These are phyloP conservation scores for Syncephalastrum racemosum DNA, from an alignment of 371 early-diverging fungal species.

Conservation along the genomic window DNA sequence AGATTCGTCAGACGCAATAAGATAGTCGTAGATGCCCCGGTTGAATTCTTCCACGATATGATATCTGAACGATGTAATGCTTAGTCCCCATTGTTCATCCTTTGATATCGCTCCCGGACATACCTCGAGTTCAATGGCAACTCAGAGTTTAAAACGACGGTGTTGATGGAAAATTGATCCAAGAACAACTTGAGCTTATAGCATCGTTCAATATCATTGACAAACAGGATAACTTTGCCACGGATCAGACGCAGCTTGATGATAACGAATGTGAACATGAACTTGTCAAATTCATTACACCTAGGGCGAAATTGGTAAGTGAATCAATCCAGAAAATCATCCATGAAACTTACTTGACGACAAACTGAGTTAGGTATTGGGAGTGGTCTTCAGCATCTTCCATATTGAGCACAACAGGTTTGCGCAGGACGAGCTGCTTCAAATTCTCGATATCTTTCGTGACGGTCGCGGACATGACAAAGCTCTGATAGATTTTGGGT, in stretches of 20 bases:
- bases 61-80: conserved; percentile 50
- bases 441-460: conserved; percentile 82
- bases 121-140: conserved; percentile 82
- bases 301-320: conserved; percentile 14
- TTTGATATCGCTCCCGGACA: neutral
- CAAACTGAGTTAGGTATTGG: conserved; percentile 74
- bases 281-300: conserved; percentile 86
- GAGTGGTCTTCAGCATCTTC: conserved; percentile 74
- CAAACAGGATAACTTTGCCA: conserved; percentile 92
- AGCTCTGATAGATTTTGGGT: conserved; percentile 86
- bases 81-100: neutral
- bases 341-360: conserved; percentile 43
- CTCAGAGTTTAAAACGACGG: conserved; percentile 92
- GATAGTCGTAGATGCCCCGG: conserved; percentile 93
- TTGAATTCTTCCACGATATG: conserved; percentile 98
- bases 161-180: conserved; percentile 92
- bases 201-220: conserved; percentile 90
- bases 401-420: conserved; percentile 81
- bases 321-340: too few species aligned
- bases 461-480: conserved; percentile 90
- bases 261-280: conserved; percentile 84
- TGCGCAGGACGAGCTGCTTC: conserved; percentile 79
- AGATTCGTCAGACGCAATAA: conserved; percentile 94
- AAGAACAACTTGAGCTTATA: conserved; percentile 92
- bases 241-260: conserved; percentile 87